These are phyloP conservation scores for Mimosa pudica DNA, from an alignment of 306 rosid genomes.

Conservation along the genomic window DNA sequence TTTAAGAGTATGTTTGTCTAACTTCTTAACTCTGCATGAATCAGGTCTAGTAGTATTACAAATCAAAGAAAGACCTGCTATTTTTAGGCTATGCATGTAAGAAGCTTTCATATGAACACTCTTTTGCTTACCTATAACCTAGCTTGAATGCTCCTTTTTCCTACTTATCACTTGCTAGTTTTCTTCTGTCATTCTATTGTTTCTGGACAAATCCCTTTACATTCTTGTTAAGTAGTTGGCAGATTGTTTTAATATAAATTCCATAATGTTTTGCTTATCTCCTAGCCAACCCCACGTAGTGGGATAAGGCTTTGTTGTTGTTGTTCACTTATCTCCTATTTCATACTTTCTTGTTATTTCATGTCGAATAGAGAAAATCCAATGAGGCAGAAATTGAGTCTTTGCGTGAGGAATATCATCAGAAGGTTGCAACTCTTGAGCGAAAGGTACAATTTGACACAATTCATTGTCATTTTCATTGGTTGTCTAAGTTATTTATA, in stretches of 20 bases:
- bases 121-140: conserved; percentile 5
- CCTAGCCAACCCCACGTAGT: neutral
- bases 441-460: conserved; percentile 67
- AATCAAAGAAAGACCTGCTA: neutral
- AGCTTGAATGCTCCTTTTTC: neutral
- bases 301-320: too few relatives aligned
- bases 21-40: conserved; percentile 18
- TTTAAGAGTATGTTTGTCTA: conserved; percentile 22
- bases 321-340: neutral
- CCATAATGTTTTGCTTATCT: conserved; percentile 16
- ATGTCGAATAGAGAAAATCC: conserved; percentile 84
- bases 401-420: conserved; percentile 98
- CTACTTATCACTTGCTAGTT: neutral
- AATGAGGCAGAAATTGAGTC: conserved; percentile 92
- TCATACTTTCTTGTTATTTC: conserved; percentile 38
- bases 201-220: conserved; percentile 8
- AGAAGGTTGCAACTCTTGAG: conserved; percentile 85
- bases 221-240: conserved; percentile 23
- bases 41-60: conserved; percentile 23
- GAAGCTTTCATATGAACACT: conserved; percentile 14
- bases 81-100: neutral
- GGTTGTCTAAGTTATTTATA: conserved; percentile 7
- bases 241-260: conserved; percentile 2
- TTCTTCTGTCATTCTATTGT: neutral
- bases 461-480: conserved; percentile 24